Conservation (phyloP, 371 early-diverging fungal species). For the Mucor saturninus region DNA sequence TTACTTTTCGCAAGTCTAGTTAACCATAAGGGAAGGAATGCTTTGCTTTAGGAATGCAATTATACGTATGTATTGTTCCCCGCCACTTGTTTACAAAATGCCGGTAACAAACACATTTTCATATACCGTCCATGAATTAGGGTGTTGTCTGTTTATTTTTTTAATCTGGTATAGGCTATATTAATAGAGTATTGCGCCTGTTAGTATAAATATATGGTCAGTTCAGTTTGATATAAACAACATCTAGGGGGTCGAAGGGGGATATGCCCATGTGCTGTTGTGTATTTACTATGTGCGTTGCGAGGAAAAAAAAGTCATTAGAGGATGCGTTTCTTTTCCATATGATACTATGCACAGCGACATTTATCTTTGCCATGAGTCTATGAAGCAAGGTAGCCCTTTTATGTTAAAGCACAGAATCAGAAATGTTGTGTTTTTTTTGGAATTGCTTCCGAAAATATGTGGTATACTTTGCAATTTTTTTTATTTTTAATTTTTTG, state of each 20-base stretch:
- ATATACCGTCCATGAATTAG: not conserved
- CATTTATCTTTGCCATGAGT: too few relatives aligned
- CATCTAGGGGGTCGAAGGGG: not conserved
- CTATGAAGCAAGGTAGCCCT: too few relatives aligned
- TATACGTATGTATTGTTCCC: too few relatives aligned
- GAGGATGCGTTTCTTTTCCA: not conserved
- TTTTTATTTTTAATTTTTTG: not conserved
- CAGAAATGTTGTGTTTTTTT: too few relatives aligned
- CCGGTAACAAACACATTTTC: too few relatives aligned
- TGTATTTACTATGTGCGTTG: not conserved
- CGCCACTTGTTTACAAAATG: too few relatives aligned
- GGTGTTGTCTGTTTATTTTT: not conserved
- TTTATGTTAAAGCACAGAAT: too few relatives aligned
- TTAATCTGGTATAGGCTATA: not conserved
- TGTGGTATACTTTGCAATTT: constrained; percentile 7
- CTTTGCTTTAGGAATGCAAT: not conserved
- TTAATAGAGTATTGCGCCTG: not conserved
- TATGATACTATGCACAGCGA: not conserved
- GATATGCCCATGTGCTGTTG: not conserved
- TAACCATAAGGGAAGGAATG: not conserved
- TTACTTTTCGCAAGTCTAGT: too few relatives aligned
- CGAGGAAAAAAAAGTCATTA: too few relatives aligned
- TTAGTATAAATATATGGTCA: not conserved
- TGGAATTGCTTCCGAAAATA: not conserved
- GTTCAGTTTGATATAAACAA: constrained; percentile 1